A percentile compares a stretch with the other conserved stretches of the same genome.
These are phyloP conservation scores for Lachancea kluyveri DNA, from an alignment of 805 yeast genomes.

Conservation along the genomic window DNA sequence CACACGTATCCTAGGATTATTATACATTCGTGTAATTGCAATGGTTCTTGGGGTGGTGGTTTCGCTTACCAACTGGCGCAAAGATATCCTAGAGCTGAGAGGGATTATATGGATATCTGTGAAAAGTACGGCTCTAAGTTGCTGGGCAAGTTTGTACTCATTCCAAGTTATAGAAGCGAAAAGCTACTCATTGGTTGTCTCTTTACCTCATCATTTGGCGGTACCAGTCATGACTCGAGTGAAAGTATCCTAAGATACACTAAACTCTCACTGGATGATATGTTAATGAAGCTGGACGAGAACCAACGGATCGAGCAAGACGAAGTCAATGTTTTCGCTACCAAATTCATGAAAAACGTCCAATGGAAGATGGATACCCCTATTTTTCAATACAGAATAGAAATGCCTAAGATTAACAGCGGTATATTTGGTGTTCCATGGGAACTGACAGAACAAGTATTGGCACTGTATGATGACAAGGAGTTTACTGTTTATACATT, in stretches of 20 bases:
- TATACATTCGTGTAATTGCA: conserved; percentile 76
- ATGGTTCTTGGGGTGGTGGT: conserved; percentile 84
- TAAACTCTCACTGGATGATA: conserved; percentile 39
- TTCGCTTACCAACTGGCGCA: conserved; percentile 54
- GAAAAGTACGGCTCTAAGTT: conserved; percentile 16
- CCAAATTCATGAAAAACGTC: conserved; percentile 45
- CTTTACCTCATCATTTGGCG: conserved; percentile 60
- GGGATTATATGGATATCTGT: conserved; percentile 34
- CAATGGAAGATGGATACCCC: conserved; percentile 48
- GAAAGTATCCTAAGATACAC: conserved; percentile 48
- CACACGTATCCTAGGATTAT: conserved; percentile 43
- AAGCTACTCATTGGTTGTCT: conserved; percentile 50
- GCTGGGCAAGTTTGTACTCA: conserved; percentile 41
- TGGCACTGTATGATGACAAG: conserved; percentile 27
- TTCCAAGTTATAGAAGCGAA: conserved; percentile 19
- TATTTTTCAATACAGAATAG: conserved; percentile 27
- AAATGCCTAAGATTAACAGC: conserved; percentile 75
- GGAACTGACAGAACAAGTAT: conserved; percentile 53
- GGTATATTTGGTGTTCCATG: conserved; percentile 81
- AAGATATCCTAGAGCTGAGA: conserved; percentile 52
- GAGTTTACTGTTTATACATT: conserved; percentile 27
- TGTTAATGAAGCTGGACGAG: conserved; percentile 34
- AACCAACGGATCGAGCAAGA: conserved; percentile 33
- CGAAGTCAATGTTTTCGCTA: conserved; percentile 55
- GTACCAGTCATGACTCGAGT: conserved; percentile 35